These are phyloP conservation scores for Barnettozyma wickerhamii DNA, from an alignment of 805 yeast species.

Conservation along the genomic window DNA sequence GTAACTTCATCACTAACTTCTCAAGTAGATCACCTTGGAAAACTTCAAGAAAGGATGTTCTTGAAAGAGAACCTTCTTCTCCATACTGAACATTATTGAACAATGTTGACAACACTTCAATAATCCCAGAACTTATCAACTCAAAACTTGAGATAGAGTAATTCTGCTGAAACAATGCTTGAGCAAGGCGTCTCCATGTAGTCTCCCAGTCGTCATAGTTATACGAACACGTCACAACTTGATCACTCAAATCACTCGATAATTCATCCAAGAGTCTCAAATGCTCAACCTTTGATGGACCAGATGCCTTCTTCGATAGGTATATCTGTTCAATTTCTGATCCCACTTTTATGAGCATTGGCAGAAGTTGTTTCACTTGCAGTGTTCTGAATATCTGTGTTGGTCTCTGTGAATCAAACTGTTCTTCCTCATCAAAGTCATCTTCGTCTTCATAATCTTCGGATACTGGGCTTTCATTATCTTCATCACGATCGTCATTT, in stretches of 20 bases:
- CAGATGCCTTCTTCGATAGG: constrained; percentile 21
- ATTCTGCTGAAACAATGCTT: constrained; percentile 28
- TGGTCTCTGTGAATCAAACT: neutral
- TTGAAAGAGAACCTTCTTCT: constrained; percentile 31
- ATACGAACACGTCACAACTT: constrained; percentile 1
- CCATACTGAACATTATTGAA: constrained; percentile 29
- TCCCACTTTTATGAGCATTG: constrained; percentile 7
- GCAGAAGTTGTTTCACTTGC: neutral
- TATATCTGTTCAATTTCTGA: constrained; percentile 29
- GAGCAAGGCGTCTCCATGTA: constrained; percentile 36
- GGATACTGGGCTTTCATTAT: constrained; percentile 13
- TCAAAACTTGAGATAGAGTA: constrained; percentile 65
- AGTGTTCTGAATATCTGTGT: neutral
- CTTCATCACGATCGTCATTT: constrained; percentile 16
- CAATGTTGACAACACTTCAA: constrained; percentile 36
- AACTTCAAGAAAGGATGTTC: constrained; percentile 40
- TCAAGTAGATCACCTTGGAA: constrained; percentile 35
- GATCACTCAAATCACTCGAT: constrained; percentile 15
- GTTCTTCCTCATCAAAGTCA: constrained; percentile 15
- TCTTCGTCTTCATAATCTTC: constrained; percentile 22
- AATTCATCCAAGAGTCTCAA: constrained; percentile 26
- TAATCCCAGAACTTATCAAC: constrained; percentile 62
- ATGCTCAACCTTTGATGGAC: constrained; percentile 24
- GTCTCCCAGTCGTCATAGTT: constrained; percentile 28
- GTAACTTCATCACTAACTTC: constrained; percentile 53